Conservation (phyloP, 495 filamentous ascomycete species). For the Cercophora samala region DNA sequence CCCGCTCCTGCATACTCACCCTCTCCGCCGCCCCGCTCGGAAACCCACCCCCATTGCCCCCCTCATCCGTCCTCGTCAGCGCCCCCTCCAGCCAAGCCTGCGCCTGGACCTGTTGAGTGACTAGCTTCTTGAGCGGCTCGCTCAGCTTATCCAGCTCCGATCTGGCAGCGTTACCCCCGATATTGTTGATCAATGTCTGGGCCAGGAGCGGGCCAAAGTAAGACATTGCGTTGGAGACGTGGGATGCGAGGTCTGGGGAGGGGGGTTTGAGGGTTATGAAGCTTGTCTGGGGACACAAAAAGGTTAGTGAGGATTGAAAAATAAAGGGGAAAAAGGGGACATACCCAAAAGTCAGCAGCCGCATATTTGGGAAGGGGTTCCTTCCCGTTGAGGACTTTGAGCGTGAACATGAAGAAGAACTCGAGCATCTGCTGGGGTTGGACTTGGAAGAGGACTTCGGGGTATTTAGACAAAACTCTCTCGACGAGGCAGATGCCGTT, state of each 20-base stretch:
- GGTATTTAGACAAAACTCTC: slow-evolving; percentile 63
- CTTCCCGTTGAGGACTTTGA: slow-evolving; percentile 65
- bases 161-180: slow-evolving; percentile 69
- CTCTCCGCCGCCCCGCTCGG: slow-evolving; percentile 50
- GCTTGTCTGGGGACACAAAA: slow-evolving; percentile 33
- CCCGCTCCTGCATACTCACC: slow-evolving; percentile 60
- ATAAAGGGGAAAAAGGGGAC: slow-evolving; percentile 16
- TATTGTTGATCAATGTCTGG: slow-evolving; percentile 59
- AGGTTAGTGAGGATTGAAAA: slow-evolving; percentile 21
- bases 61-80: slow-evolving; percentile 32
- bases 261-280: slow-evolving; percentile 46
- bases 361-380: slow-evolving; percentile 80
- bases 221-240: slow-evolving; percentile 53
- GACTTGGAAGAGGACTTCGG: slow-evolving; percentile 51
- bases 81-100: slow-evolving; percentile 61
- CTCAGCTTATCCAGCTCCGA: slow-evolving; percentile 74
- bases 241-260: slow-evolving; percentile 39
- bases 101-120: slow-evolving; percentile 60
- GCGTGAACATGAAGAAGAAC: slow-evolving; percentile 71
- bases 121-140: slow-evolving; percentile 73
- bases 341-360: slow-evolving; percentile 78
- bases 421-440: slow-evolving; percentile 53
- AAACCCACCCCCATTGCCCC: slow-evolving; percentile 46
- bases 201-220: slow-evolving; percentile 59
- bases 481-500: slow-evolving; percentile 70